A percentile compares a stretch with the other conserved stretches of the same genome.
These are phyloP conservation scores for Balamuthia mandrillaris DNA, from an alignment of 208 protist genomes.

Conservation along the genomic window DNA sequence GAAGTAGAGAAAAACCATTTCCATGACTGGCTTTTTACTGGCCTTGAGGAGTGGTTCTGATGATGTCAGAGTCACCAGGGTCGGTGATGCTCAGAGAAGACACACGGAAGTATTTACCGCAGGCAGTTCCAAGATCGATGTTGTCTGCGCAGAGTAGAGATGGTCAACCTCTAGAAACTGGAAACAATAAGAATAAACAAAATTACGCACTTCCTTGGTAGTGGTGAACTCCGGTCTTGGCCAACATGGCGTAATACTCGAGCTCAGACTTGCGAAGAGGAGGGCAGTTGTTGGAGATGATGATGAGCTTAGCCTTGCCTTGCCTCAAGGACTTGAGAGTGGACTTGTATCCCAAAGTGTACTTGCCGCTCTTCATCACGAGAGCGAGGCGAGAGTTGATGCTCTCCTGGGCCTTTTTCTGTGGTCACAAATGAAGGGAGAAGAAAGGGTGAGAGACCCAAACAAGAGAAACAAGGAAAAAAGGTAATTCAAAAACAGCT, in stretches of 20 bases:
- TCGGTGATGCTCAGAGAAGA: slow-evolving; percentile 95
- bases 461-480: neutral
- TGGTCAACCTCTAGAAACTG: neutral
- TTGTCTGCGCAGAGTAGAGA: slow-evolving; percentile 67
- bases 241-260: slow-evolving; percentile 99
- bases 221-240: slow-evolving; percentile 97
- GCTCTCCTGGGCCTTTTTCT: slow-evolving; percentile 95
- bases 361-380: slow-evolving; percentile 99
- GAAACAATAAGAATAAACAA: neutral
- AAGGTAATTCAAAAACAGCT: neutral
- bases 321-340: slow-evolving; percentile 94
- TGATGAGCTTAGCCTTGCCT: slow-evolving; percentile 94
- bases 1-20: too few relatives aligned
- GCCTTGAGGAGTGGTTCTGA: neutral
- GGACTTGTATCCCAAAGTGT: slow-evolving; percentile 94
- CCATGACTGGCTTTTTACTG: too few relatives aligned
- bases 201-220: slow-evolving; percentile 83
- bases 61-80: slow-evolving; percentile 77
- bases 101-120: slow-evolving; percentile 97
- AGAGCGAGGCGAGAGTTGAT: slow-evolving; percentile 98
- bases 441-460: neutral
- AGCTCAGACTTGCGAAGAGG: slow-evolving; percentile 97
- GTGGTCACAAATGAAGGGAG: slow-evolving; percentile 21
- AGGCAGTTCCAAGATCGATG: slow-evolving; percentile 98
- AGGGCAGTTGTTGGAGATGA: slow-evolving; percentile 98